Base-by-base conservation (phyloP, 441 rosid genomes). In the Manihot esculenta region DNA sequence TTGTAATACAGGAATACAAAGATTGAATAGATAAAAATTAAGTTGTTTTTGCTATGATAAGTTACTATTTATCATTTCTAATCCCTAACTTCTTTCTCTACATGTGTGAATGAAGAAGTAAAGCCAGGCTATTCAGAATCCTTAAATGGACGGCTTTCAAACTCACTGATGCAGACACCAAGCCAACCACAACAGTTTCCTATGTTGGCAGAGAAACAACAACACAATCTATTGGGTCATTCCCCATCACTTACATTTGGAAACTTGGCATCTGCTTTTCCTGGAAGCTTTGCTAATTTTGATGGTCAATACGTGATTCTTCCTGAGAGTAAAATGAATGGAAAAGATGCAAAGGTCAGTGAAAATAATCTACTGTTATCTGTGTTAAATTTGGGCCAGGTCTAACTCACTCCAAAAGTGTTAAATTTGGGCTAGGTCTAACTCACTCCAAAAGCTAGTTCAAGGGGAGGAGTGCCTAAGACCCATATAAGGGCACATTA, bases 221-320 rank as follows among this genome's bases (percentile, higher is more conserved):
- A 75, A 42, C 72, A 49, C 27, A 21, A 57, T 59, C 47, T 26
- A 35, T 51, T 59, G 35, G 62, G 30, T 67, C 68, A 54, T 56
- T 47, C 65, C 26, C 23, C n/a, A 50, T 50, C 80, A 44, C 11
- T 18, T 11, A 26, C 50, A 61, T 56, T 64, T n/a, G 33, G 63
- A 26, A 68, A 71, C 60, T 38, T 38, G 69, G 42, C 38, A 23
- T 54, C 64, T 27, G 1, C 64, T 68, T 53, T 54, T 38, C 74
- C 64, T 67, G 66, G 71, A 62, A 70, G 63, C 80, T 54, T 79
- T 47, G 45, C 56, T 7, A 51, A 72, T 54, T 51, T 62, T 76
- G 41, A 33, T 49, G 24, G 54, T 66, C 77, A 8, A 35, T 64
- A 48, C 33, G 47, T 18, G 60, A 74, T 62, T 26, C 69, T 58